Conservation (phyloP, 306 rosid species). For the Pyrus betulifolia region DNA sequence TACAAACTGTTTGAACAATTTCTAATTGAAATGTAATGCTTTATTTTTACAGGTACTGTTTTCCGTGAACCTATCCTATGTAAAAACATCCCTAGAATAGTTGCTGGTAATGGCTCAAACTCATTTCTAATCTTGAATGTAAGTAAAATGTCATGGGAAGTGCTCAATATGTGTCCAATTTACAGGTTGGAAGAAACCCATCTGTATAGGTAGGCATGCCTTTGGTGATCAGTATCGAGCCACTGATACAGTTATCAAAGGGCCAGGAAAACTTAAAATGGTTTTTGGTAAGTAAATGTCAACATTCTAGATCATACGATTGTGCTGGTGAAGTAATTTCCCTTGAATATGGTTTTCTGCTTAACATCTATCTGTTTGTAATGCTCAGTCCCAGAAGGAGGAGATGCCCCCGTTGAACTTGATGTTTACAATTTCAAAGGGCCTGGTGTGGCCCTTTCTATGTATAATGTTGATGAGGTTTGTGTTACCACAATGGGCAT, state of each 20-base stretch:
- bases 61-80: conserved; percentile 95
- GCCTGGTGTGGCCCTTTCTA: conserved; percentile 85
- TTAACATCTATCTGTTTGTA: conserved; percentile 12
- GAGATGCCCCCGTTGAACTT: conserved; percentile 60
- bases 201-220: conserved; percentile 97
- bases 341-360: background rate
- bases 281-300: conserved; percentile 59
- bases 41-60: conserved; percentile 64
- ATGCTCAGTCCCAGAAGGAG: conserved; percentile 70
- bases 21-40: background rate
- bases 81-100: conserved; percentile 64
- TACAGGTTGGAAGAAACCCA: conserved; percentile 97
- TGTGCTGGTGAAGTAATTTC: conserved; percentile 1
- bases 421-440: conserved; percentile 84
- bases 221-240: conserved; percentile 98
- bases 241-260: conserved; percentile 61
- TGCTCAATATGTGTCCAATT: conserved; percentile 33
- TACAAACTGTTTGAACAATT: background rate
- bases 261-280: conserved; percentile 93
- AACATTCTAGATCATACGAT: conserved; percentile 2
- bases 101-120: conserved; percentile 52
- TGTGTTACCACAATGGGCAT: conserved; percentile 7
- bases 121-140: conserved; percentile 11
- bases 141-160: conserved; percentile 10
- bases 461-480: conserved; percentile 97